Conservation (phyloP, 1,284 basidiomycete species). For the Rhodotorula sp. region DNA sequence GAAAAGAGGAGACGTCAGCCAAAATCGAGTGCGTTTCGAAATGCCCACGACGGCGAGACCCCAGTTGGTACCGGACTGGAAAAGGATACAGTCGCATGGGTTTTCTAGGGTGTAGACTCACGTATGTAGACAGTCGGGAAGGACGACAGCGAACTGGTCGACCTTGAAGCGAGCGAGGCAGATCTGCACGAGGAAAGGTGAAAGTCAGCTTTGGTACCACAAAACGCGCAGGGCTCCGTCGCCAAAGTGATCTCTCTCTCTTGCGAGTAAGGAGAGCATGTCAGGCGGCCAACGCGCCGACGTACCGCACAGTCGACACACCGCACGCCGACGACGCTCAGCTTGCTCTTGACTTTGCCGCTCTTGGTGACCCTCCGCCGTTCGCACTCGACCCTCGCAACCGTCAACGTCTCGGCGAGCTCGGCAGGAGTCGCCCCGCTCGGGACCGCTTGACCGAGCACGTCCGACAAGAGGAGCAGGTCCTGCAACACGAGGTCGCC, state of each 20-base stretch:
- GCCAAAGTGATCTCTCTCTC: not conserved
- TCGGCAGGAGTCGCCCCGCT: slow-evolving; percentile 36
- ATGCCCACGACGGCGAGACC: too few species aligned
- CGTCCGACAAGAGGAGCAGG: slow-evolving; percentile 38
- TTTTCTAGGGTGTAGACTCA: not conserved
- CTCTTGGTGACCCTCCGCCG: slow-evolving; percentile 42
- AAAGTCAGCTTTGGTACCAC: not conserved
- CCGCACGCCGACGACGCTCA: slow-evolving; percentile 42
- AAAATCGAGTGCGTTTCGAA: too few species aligned
- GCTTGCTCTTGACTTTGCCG: slow-evolving; percentile 44
- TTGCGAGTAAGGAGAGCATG: not conserved
- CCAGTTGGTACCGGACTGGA: too few species aligned
- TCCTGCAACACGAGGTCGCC: slow-evolving; percentile 17
- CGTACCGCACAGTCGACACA: slow-evolving; percentile 39
- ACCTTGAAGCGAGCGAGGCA: slow-evolving; percentile 40
- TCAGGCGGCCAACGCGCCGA: not conserved
- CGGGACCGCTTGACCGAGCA: slow-evolving; percentile 39
- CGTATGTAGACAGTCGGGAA: slow-evolving; percentile 41
- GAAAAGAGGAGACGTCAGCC: not conserved
- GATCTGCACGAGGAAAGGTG: slow-evolving; percentile 9
- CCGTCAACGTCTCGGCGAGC: slow-evolving; percentile 38
- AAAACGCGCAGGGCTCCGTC: not conserved
- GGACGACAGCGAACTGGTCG: slow-evolving; percentile 35
- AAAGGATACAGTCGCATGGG: too few species aligned
- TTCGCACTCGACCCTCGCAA: slow-evolving; percentile 43